These are phyloP conservation scores for Colletotrichum gigasporum DNA, from an alignment of 2,329 filamentous ascomycete species.

Conservation along the genomic window DNA sequence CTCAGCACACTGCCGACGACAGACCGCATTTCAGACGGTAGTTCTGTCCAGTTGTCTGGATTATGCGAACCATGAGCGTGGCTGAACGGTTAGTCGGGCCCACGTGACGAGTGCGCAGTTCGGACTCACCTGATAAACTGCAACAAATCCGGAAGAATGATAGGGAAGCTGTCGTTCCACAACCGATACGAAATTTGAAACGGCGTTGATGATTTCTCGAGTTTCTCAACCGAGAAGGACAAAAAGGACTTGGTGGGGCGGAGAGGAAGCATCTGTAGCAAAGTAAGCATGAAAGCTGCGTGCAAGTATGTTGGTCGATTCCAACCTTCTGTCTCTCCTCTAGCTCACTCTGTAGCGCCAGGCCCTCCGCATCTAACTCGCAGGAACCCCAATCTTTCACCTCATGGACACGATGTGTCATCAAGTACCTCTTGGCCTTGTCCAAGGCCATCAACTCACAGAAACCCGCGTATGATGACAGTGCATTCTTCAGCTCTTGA, in stretches of 20 bases:
- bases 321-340: conserved; percentile 76
- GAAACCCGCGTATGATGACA: conserved; percentile 82
- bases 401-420: conserved; percentile 75
- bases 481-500: conserved; percentile 70
- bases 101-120: not conserved
- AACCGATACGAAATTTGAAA: conserved; percentile 81
- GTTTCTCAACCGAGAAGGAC: conserved; percentile 89
- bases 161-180: conserved; percentile 86
- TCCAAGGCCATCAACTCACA: conserved; percentile 82
- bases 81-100: conserved; percentile 49
- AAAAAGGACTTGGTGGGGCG: conserved; percentile 90
- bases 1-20: conserved; percentile 87
- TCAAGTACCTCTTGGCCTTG: conserved; percentile 83
- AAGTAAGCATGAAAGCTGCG: not conserved
- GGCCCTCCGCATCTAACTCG: conserved; percentile 80
- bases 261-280: conserved; percentile 73
- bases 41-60: conserved; percentile 80
- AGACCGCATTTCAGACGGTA: conserved; percentile 78
- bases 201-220: conserved; percentile 76
- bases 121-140: conserved; percentile 76
- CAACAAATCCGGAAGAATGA: conserved; percentile 86
- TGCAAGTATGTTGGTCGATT: not conserved
- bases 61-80: conserved; percentile 94
- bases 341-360: conserved; percentile 80
- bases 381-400: conserved; percentile 85